Conservation (phyloP, 768 basidiomycete species). For the Megacollybia marginata region DNA sequence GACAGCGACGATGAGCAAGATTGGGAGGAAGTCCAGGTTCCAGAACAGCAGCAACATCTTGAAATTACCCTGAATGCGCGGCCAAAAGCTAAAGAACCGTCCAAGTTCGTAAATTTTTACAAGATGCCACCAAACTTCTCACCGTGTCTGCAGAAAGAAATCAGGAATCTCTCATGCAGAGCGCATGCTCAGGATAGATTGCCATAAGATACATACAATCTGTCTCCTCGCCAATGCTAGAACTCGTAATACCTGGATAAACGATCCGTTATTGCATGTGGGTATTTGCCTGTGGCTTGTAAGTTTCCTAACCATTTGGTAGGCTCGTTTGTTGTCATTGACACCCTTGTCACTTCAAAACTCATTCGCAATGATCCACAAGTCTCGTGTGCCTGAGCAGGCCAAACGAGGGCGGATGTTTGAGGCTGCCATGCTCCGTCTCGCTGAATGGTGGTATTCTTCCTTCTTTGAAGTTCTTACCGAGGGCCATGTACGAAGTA, state of each 20-base stretch:
- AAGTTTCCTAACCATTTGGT: conserved; percentile 5
- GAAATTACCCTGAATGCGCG: conserved; percentile 65
- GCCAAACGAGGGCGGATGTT: conserved; percentile 82
- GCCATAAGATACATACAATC: conserved; percentile 87
- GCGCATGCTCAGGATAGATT: conserved; percentile 65
- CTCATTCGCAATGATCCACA: conserved; percentile 74
- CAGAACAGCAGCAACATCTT: conserved; percentile 43
- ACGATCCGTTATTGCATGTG: conserved; percentile 79
- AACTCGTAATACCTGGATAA: conserved; percentile 77
- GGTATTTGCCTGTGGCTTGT: conserved; percentile 17
- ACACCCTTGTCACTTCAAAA: conserved; percentile 77
- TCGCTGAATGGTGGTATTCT: conserved; percentile 81
- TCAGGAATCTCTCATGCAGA: conserved; percentile 55
- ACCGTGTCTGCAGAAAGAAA: conserved; percentile 26
- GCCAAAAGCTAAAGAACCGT: conserved; percentile 25
- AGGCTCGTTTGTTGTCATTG: conserved; percentile 87
- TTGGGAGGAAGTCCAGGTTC: conserved; percentile 74
- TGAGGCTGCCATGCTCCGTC: conserved; percentile 66
- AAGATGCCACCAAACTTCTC: not conserved
- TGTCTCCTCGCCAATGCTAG: conserved; percentile 69
- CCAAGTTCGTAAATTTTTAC: conserved; percentile 36
- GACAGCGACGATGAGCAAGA: conserved; percentile 66
- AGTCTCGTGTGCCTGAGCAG: conserved; percentile 72
- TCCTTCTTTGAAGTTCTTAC: conserved; percentile 59
- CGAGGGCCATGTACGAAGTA: conserved; percentile 64